Conservation (phyloP, 2,329 filamentous ascomycete species). For the Phoma sp. region DNA sequence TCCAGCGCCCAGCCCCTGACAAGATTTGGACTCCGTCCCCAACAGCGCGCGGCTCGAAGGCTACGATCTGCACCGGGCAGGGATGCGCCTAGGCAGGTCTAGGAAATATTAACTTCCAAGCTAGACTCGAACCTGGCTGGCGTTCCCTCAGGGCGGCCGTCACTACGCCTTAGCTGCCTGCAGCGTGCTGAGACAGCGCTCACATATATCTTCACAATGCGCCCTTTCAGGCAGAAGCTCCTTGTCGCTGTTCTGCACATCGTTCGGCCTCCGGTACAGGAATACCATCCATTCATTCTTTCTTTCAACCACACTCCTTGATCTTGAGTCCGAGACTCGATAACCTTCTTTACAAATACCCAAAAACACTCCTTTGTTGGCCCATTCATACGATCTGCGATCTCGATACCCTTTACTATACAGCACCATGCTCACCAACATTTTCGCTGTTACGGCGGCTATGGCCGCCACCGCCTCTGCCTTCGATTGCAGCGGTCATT, state of each 20-base stretch:
- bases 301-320: slow-evolving; percentile 33
- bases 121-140: slow-evolving; percentile 22
- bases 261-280: slow-evolving; percentile 40
- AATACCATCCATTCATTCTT: slow-evolving; percentile 43
- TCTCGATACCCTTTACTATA: slow-evolving; percentile 13
- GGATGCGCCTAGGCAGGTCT: slow-evolving; percentile 22
- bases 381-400: slow-evolving; percentile 13
- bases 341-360: slow-evolving; percentile 31
- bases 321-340: slow-evolving; percentile 45
- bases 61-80: slow-evolving; percentile 22
- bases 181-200: slow-evolving; percentile 21
- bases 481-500: slow-evolving; percentile 46
- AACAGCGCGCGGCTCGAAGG: slow-evolving; percentile 32
- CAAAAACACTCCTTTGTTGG: slow-evolving; percentile 31
- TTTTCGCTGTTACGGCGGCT: slow-evolving; percentile 37
- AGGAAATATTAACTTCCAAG: slow-evolving; percentile 18
- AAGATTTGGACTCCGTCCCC: slow-evolving; percentile 16
- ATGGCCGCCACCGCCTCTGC: slow-evolving; percentile 41
- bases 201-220: slow-evolving; percentile 30
- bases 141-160: slow-evolving; percentile 17
- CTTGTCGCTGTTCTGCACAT: slow-evolving; percentile 24
- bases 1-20: slow-evolving; percentile 29
- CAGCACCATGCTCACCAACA: slow-evolving; percentile 38
- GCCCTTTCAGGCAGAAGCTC: slow-evolving; percentile 12
- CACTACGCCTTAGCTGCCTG: slow-evolving; percentile 23